A percentile compares a stretch with the other conserved stretches of the same genome.
These are phyloP conservation scores for Orychophragmus violaceus DNA, from an alignment of 345 rosid genomes.

Conservation along the genomic window DNA sequence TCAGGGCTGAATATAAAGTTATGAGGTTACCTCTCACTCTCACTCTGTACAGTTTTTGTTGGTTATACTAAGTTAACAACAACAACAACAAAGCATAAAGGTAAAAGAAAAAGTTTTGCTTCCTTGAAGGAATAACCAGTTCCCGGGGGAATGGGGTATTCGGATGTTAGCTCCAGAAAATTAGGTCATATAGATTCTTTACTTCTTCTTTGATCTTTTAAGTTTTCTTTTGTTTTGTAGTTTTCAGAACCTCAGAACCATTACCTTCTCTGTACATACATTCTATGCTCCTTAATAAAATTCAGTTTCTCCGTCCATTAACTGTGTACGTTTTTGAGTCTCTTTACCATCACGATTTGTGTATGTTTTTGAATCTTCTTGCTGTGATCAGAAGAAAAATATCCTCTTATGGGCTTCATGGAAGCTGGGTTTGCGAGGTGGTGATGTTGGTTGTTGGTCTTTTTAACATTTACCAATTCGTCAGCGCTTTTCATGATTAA, in stretches of 20 bases:
- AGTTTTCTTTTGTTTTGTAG: not conserved
- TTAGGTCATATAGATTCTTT: constrained; percentile 22
- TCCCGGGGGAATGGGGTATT: constrained; percentile 2
- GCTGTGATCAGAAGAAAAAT: not conserved
- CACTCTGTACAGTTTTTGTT: constrained; percentile 65
- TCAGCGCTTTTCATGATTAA: not conserved
- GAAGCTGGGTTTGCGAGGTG: not conserved
- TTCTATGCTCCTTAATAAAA: constrained; percentile 18
- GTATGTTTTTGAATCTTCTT: not conserved
- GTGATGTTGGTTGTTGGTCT: not conserved
- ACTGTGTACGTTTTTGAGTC: not conserved
- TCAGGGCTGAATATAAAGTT: constrained; percentile 90
- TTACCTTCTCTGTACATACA: constrained; percentile 21
- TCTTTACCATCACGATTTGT: not conserved
- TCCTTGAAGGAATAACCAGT: constrained; percentile 18
- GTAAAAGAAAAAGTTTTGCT: constrained; percentile 24
- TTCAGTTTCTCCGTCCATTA: constrained; percentile 6
- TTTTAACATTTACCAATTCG: not conserved
- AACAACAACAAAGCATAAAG: constrained; percentile 33
- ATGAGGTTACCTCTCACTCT: constrained; percentile 48
- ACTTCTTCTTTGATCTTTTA: constrained; percentile 11
- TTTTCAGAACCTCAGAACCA: constrained; percentile 6
- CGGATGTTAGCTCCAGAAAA: constrained; percentile 3
- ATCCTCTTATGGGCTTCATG: no score
- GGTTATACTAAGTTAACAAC: constrained; percentile 69